These are phyloP conservation scores for Oldenlandia corymbosa DNA, from an alignment of 257 asterid species.

Conservation along the genomic window DNA sequence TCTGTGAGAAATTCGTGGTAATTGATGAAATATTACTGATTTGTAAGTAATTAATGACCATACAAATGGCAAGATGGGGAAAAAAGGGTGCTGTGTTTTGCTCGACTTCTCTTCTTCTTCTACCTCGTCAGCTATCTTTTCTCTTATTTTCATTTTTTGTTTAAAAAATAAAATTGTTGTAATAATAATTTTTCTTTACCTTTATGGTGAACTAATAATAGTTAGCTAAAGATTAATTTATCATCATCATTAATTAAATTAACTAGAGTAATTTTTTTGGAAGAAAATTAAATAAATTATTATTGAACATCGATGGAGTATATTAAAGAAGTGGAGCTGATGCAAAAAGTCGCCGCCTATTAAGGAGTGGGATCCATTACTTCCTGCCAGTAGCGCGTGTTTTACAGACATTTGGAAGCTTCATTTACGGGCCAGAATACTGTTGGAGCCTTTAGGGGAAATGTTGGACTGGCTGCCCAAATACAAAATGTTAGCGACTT, in stretches of 20 bases:
- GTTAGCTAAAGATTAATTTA: no score
- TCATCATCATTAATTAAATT: no score
- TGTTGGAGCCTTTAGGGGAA: not conserved
- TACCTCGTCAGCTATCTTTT: slow-evolving; percentile 9
- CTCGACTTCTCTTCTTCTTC: not conserved
- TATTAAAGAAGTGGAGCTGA: slow-evolving; percentile 10
- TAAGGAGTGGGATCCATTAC: slow-evolving; percentile 7
- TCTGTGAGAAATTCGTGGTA: not conserved
- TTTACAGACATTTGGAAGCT: not conserved
- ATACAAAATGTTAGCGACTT: no score
- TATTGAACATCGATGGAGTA: no score
- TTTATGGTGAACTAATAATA: no score
- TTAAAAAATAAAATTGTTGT: not conserved
- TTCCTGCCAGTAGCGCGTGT: slow-evolving; percentile 5
- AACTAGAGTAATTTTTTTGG: no score
- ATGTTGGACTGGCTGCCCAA: no score
- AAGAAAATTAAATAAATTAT: not conserved
- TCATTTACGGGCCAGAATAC: not conserved
- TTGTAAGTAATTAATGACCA: not conserved
- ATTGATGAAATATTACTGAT: not conserved
- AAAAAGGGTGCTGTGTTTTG: no score
- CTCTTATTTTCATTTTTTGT: not conserved
- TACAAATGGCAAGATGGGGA: not conserved
- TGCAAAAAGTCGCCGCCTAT: slow-evolving; percentile 22
- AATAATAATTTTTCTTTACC: no score